Evolutionary conservation across 2,329 filamentous ascomycete genomes (phyloP).

Genomic region (Neophaeococcomyces aloes): DNA sequence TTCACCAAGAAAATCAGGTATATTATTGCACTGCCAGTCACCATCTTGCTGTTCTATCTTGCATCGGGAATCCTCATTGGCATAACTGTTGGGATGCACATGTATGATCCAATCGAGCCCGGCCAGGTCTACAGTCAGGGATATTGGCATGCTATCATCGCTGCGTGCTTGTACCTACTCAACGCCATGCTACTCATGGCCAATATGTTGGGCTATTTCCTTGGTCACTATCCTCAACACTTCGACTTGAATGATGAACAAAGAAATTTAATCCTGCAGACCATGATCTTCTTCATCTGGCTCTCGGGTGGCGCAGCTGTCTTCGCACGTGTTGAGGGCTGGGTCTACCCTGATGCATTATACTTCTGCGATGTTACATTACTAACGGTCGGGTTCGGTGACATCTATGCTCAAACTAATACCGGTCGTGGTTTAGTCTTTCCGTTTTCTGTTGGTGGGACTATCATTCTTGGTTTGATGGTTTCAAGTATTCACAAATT

Average conservation of each 20-base stretch:
- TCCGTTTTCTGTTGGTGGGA: slow-evolving; percentile 71
- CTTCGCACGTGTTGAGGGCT: slow-evolving; percentile 57
- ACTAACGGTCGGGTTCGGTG: slow-evolving; percentile 52
- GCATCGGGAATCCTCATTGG: slow-evolving; percentile 55
- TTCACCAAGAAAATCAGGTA: slow-evolving; percentile 75
- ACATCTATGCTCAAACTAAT: slow-evolving; percentile 46
- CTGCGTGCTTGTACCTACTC: slow-evolving; percentile 68
- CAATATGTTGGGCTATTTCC: slow-evolving; percentile 67
- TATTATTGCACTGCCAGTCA: slow-evolving; percentile 68
- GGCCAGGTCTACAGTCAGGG: slow-evolving; percentile 61
- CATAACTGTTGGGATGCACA: slow-evolving; percentile 54
- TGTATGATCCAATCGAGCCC: slow-evolving; percentile 43
- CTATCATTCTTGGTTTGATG: slow-evolving; percentile 74
- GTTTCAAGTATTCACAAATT: slow-evolving; percentile 68
- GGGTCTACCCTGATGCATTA: slow-evolving; percentile 59
- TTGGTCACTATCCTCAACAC: slow-evolving; percentile 65
- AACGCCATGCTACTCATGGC: slow-evolving; percentile 65
- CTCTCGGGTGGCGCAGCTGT: slow-evolving; percentile 65
- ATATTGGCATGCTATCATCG: slow-evolving; percentile 76
- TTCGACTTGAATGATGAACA: slow-evolving; percentile 71
- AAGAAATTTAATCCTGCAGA: slow-evolving; percentile 80
- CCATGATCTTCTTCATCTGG: slow-evolving; percentile 74
- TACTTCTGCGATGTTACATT: slow-evolving; percentile 69
- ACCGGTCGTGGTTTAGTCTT: slow-evolving; percentile 63
- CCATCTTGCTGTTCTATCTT: slow-evolving; percentile 67